A percentile compares a stretch with the other conserved stretches of the same genome.
phyloP scores from a whole-genome alignment of 208 protist genomes.

The Trichomonas vaginalis region DNA sequence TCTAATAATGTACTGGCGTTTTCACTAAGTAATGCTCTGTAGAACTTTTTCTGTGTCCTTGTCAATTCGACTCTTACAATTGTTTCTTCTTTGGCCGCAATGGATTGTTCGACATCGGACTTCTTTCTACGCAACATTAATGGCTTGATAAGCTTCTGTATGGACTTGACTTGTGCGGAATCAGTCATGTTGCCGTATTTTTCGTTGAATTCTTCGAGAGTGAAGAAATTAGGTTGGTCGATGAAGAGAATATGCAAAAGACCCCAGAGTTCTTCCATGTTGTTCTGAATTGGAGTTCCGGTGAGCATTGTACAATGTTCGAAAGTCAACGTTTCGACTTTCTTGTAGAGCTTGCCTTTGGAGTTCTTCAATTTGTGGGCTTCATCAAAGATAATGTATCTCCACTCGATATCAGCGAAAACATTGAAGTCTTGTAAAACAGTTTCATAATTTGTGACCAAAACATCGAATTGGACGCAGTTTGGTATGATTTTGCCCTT shows the following conservation, averaged over 20 bases:
- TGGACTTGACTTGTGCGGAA: conserved; percentile 20
- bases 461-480: conserved; percentile 49
- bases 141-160: conserved; percentile 40
- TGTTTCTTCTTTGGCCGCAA: conserved; percentile 56
- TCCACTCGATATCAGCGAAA: conserved; percentile 45
- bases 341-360: conserved; percentile 33
- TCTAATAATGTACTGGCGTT: neutral
- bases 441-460: conserved; percentile 65
- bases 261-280: conserved; percentile 52
- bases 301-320: conserved; percentile 26
- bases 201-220: conserved; percentile 38
- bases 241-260: conserved; percentile 52
- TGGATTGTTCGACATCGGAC: conserved; percentile 65
- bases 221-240: conserved; percentile 51
- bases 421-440: neutral
- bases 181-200: conserved; percentile 25
- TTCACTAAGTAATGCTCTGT: conserved; percentile 40
- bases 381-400: conserved; percentile 96
- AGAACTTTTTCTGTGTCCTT: conserved; percentile 57
- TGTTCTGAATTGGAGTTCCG: conserved; percentile 52
- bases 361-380: conserved; percentile 81
- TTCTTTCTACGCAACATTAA: conserved; percentile 76
- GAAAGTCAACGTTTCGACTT: conserved; percentile 8
- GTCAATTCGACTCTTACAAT: conserved; percentile 52
- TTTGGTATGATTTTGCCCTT: neutral